phyloP scores from a whole-genome alignment of 352 stramenopile species.

The Pythium coloratum region DNA sequence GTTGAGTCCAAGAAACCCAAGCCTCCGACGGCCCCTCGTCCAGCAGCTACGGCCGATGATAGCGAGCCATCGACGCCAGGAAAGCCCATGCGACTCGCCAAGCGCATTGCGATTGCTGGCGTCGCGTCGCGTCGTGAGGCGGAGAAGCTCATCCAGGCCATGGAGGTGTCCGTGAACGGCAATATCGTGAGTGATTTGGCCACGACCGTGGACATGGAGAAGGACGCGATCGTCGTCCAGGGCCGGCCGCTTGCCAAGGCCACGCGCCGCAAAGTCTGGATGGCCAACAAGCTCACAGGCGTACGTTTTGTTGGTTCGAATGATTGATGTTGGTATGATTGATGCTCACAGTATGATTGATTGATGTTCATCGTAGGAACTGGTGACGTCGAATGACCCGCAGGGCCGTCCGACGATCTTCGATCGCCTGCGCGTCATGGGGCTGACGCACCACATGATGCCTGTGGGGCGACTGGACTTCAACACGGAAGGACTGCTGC shows the following conservation, averaged over 20 bases:
- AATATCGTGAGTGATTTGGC: constrained; percentile 53
- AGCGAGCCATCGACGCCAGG: not conserved
- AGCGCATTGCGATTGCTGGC: constrained; percentile 80
- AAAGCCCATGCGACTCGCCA: constrained; percentile 62
- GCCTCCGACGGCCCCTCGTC: not conserved
- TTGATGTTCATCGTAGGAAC: constrained; percentile 39
- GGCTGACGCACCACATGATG: constrained; percentile 84
- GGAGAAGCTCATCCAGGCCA: constrained; percentile 75
- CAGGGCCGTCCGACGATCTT: constrained; percentile 88
- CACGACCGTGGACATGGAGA: constrained; percentile 51
- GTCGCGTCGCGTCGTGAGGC: constrained; percentile 82
- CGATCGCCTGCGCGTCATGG: constrained; percentile 80
- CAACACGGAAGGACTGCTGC: constrained; percentile 90
- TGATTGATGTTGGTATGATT: not conserved
- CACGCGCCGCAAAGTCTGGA: constrained; percentile 69
- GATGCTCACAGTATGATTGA: not conserved
- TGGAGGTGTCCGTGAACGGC: constrained; percentile 80
- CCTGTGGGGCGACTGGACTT: constrained; percentile 92
- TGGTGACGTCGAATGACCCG: constrained; percentile 80
- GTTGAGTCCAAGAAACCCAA: constrained; percentile 14
- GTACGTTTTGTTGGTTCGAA: constrained; percentile 40
- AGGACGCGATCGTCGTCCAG: constrained; percentile 60
- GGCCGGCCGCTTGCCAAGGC: constrained; percentile 41
- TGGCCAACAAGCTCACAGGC: constrained; percentile 87
- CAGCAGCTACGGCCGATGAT: constrained; percentile 1